These are phyloP conservation scores for Colletotrichum godetiae DNA, from an alignment of 2,329 filamentous ascomycete species.

Conservation along the genomic window DNA sequence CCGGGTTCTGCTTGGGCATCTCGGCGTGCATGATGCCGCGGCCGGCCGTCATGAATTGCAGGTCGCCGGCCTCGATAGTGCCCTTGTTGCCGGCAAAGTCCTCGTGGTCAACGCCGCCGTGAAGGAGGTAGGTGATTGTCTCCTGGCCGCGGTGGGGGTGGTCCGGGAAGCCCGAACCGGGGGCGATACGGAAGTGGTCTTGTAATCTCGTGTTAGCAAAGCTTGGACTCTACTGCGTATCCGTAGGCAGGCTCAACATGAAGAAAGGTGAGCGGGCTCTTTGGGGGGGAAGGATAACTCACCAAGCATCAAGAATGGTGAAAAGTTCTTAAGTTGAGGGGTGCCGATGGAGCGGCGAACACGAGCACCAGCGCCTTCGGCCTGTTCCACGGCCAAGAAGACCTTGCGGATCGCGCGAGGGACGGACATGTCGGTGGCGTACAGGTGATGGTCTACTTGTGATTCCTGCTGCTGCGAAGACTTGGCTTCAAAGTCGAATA, in stretches of 20 bases:
- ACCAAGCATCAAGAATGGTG: conserved; percentile 95
- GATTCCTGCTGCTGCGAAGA: conserved; percentile 4
- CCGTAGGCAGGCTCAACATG: conserved; percentile 85
- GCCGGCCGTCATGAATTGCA: conserved; percentile 98
- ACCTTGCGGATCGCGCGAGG: conserved; percentile 83
- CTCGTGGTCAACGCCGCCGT: conserved; percentile 88
- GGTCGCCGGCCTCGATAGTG: conserved; percentile 85
- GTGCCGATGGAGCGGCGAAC: conserved; percentile 92
- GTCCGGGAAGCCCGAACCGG: conserved; percentile 90
- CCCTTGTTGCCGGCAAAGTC: conserved; percentile 90
- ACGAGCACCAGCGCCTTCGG: conserved; percentile 87
- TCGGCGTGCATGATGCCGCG: conserved; percentile 93
- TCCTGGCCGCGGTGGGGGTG: conserved; percentile 88
- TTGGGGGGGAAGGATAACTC: conserved; percentile 75
- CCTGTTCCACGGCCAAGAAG: conserved; percentile 86
- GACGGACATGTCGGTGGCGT: conserved; percentile 68
- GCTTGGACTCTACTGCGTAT: conserved; percentile 77
- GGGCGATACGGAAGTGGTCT: conserved; percentile 86
- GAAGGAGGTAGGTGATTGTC: conserved; percentile 88
- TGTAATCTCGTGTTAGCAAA: conserved; percentile 79
- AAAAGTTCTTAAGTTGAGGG: conserved; percentile 83
- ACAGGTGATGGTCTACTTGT: conserved; percentile 39
- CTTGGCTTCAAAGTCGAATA: conserved; percentile 8
- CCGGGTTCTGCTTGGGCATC: conserved; percentile 85
- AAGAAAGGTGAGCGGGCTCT: background rate